Conservation (phyloP, 2,329 filamentous ascomycete species). For the Colletotrichum noveboracense region DNA sequence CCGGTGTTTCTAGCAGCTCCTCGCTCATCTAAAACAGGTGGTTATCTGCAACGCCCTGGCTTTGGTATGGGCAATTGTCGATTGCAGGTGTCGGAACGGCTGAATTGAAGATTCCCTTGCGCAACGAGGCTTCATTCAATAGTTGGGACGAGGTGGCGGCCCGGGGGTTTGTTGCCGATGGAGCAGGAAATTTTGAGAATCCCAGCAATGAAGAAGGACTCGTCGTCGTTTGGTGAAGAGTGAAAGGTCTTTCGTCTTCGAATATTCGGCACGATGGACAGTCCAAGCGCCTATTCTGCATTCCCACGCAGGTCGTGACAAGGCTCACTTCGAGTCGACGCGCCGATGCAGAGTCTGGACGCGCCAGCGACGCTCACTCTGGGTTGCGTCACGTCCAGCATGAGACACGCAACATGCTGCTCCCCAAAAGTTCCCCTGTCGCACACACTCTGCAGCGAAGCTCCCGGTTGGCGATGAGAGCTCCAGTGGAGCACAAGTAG, state of each 20-base stretch:
- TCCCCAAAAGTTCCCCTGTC: neutral
- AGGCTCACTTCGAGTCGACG: neutral
- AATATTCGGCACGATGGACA: neutral
- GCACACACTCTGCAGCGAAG: neutral
- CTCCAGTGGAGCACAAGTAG: neutral
- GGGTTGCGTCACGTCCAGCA: neutral
- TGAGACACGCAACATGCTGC: neutral
- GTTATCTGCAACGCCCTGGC: neutral
- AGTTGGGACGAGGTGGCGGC: neutral
- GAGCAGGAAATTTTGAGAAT: neutral
- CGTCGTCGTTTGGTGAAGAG: no score
- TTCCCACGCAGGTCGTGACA: neutral
- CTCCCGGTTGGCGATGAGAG: constrained; percentile 1
- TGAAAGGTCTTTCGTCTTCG: neutral
- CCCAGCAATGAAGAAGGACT: neutral
- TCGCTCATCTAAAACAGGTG: neutral
- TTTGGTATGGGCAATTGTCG: neutral
- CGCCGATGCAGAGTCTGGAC: neutral
- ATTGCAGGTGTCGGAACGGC: neutral
- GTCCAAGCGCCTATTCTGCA: neutral
- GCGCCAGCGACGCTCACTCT: neutral
- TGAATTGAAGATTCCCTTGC: neutral
- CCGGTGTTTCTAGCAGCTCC: neutral
- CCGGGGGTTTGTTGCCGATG: neutral
- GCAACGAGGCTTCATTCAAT: neutral